Conservation (phyloP, 2,329 filamentous ascomycete species). For the Fusarium nematophilum region DNA sequence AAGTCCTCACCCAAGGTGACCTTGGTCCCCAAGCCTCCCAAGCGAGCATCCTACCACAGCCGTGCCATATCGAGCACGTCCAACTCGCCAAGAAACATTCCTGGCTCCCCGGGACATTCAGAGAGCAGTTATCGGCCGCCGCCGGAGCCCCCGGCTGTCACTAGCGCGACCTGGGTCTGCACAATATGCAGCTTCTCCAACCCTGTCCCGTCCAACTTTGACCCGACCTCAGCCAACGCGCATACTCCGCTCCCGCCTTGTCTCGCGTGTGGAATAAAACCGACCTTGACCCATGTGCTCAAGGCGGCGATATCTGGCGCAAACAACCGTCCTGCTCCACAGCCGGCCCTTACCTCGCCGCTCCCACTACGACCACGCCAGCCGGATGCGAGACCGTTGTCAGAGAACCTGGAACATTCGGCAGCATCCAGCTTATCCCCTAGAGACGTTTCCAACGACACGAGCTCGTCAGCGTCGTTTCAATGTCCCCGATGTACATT, state of each 20-base stretch:
- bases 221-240: constrained; percentile 81
- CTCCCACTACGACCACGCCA: constrained; percentile 47
- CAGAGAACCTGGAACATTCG: constrained; percentile 12
- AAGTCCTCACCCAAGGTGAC: constrained; percentile 97
- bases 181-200: constrained; percentile 97
- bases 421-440: constrained; percentile 1
- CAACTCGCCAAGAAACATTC: constrained; percentile 58
- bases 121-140: constrained; percentile 56
- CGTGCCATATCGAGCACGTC: constrained; percentile 61
- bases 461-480: constrained; percentile 54
- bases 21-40: constrained; percentile 82
- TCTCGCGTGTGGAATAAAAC: constrained; percentile 93
- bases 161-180: constrained; percentile 90
- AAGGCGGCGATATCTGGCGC: constrained; percentile 88
- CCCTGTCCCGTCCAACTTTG: constrained; percentile 91
- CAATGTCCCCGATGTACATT: constrained; percentile 93
- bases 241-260: constrained; percentile 88
- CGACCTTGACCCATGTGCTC: constrained; percentile 81
- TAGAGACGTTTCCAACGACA: constrained; percentile 1
- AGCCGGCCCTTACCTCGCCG: constrained; percentile 34
- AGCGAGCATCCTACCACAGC: constrained; percentile 69
- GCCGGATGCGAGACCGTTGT: constrained; percentile 20
- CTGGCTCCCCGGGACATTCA: constrained; percentile 59
- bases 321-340: constrained; percentile 60
- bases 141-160: constrained; percentile 57